Conservation (phyloP, 2,329 filamentous ascomycete species). For the Aspergillus hiratsukae region DNA sequence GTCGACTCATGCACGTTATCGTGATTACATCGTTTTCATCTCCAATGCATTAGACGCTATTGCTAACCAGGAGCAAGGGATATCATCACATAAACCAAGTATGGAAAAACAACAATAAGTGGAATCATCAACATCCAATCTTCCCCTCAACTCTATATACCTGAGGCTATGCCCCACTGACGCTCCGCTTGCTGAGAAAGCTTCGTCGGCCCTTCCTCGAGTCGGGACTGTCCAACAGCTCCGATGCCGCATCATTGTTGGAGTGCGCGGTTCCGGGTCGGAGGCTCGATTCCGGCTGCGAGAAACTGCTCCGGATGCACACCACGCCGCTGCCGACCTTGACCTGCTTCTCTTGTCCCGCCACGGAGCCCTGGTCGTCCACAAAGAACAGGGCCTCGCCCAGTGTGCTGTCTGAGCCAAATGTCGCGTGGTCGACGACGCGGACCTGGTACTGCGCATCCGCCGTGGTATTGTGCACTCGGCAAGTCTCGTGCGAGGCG, state of each 20-base stretch:
- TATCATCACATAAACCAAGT: neutral
- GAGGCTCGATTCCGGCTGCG: conserved; percentile 43
- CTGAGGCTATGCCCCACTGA: conserved; percentile 29
- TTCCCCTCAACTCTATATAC: conserved; percentile 4
- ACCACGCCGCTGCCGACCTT: conserved; percentile 69
- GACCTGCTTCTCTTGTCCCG: conserved; percentile 66
- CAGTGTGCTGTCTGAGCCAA: conserved; percentile 76
- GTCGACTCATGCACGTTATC: neutral
- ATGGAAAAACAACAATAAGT: neutral
- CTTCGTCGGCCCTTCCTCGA: conserved; percentile 42
- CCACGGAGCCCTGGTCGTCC: conserved; percentile 67
- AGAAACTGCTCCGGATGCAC: conserved; percentile 69
- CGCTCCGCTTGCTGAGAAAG: conserved; percentile 44
- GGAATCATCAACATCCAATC: conserved; percentile 6
- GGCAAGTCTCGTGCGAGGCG: conserved; percentile 65
- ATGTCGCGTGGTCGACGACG: conserved; percentile 79
- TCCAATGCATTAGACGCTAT: neutral
- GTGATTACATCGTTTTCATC: neutral
- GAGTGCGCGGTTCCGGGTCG: conserved; percentile 36
- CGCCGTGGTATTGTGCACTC: conserved; percentile 64
- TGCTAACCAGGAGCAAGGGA: neutral
- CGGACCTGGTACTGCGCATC: conserved; percentile 83
- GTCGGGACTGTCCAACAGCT: conserved; percentile 36
- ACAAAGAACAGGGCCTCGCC: conserved; percentile 88
- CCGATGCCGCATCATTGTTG: conserved; percentile 22